Conservation (phyloP, 2,329 filamentous ascomycete species). For the Trichocomaceae sp. region DNA sequence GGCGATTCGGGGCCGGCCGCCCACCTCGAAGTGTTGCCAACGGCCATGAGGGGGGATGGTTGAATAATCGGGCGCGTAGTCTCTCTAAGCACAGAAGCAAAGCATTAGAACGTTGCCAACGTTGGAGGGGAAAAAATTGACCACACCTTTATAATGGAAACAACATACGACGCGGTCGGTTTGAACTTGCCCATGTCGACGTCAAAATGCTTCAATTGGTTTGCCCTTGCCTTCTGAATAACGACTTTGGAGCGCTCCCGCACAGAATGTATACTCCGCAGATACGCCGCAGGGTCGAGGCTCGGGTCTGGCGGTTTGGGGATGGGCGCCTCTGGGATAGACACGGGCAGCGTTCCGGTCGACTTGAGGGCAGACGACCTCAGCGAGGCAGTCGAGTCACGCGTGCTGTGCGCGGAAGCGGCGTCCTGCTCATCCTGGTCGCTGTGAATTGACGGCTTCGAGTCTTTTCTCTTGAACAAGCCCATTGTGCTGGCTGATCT, state of each 20-base stretch:
- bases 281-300: constrained; percentile 80
- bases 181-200: constrained; percentile 79
- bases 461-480: constrained; percentile 43
- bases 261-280: constrained; percentile 82
- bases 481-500: constrained; percentile 29
- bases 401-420: constrained; percentile 37
- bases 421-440: constrained; percentile 38
- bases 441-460: constrained; percentile 32
- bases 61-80: constrained; percentile 61
- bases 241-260: constrained; percentile 70
- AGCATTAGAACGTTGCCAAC: neutral
- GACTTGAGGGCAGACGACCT: constrained; percentile 44
- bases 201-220: constrained; percentile 77
- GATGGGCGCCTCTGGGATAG: constrained; percentile 69
- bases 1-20: constrained; percentile 45
- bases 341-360: constrained; percentile 41
- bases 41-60: constrained; percentile 72
- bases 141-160: constrained; percentile 87
- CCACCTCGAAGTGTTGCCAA: constrained; percentile 59
- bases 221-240: constrained; percentile 67
- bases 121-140: neutral
- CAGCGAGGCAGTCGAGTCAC: constrained; percentile 42
- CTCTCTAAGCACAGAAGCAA: constrained; percentile 45
- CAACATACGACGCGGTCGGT: constrained; percentile 77
- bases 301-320: constrained; percentile 80